These are phyloP conservation scores for Phaeosphaeria sp. DNA, from an alignment of 2,329 filamentous ascomycete species.

Conservation along the genomic window DNA sequence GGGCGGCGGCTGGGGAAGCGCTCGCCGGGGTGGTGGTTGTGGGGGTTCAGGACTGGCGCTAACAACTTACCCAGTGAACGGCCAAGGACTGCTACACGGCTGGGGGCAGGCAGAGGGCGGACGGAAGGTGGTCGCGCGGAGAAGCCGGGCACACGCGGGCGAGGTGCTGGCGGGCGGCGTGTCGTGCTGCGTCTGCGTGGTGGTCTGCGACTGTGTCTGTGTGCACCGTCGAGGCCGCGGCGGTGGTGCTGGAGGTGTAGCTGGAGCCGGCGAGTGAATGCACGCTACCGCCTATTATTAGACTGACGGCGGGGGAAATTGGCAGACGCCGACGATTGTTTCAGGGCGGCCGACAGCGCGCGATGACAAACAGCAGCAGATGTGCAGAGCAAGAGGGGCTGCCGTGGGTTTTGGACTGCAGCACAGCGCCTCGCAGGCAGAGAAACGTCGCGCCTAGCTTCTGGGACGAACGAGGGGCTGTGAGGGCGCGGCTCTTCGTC, in stretches of 20 bases:
- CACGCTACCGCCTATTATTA: conserved; percentile 34
- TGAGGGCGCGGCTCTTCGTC: conserved; percentile 22
- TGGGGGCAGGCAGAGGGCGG: conserved; percentile 7
- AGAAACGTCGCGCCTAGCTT: too few species aligned
- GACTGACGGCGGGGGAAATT: conserved; percentile 25
- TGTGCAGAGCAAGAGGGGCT: not conserved
- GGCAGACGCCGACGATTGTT: conserved; percentile 38
- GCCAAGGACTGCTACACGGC: conserved; percentile 20
- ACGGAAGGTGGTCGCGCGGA: not conserved
- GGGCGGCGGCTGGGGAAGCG: conserved; percentile 44
- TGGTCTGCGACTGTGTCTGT: conserved; percentile 14
- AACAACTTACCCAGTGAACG: conserved; percentile 47
- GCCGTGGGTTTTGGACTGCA: not conserved
- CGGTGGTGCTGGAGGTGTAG: conserved; percentile 21
- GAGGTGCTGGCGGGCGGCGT: conserved; percentile 11
- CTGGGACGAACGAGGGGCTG: conserved; percentile 19
- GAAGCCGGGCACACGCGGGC: conserved; percentile 1
- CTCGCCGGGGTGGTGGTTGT: conserved; percentile 33
- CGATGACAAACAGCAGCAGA: conserved; percentile 2
- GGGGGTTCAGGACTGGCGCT: conserved; percentile 42
- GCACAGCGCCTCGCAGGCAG: too few species aligned
- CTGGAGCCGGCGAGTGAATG: conserved; percentile 9
- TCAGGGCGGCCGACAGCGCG: conserved; percentile 28
- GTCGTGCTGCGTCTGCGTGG: conserved; percentile 9
- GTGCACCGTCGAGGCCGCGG: conserved; percentile 13